These are phyloP conservation scores for Protomyces gravidus DNA, from an alignment of 1,139 yeast species.

Conservation along the genomic window DNA sequence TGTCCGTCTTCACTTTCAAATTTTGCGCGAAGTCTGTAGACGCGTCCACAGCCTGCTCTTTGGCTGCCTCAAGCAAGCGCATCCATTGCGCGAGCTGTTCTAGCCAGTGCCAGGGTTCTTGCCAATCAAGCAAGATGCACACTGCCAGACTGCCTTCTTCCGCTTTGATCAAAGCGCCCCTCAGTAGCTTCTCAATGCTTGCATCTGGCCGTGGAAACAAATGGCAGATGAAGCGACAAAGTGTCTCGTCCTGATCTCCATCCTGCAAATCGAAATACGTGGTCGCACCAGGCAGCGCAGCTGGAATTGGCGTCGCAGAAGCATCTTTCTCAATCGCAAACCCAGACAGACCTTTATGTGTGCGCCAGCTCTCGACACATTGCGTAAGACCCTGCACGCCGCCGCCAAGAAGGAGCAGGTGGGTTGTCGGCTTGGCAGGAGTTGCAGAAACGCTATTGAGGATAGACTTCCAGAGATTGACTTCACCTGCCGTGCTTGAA, in stretches of 20 bases:
- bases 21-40: background rate
- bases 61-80: slow-evolving; percentile 19
- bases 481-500: background rate
- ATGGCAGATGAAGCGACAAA: slow-evolving; percentile 41
- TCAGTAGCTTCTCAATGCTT: slow-evolving; percentile 21
- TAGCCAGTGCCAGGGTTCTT: slow-evolving; percentile 33
- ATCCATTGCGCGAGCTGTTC: slow-evolving; percentile 30
- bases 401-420: background rate
- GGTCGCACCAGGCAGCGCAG: background rate
- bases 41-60: slow-evolving; percentile 10
- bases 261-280: slow-evolving; percentile 41
- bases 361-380: background rate
- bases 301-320: background rate
- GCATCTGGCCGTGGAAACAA: slow-evolving; percentile 35
- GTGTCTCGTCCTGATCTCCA: slow-evolving; percentile 38
- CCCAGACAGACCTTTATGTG: background rate
- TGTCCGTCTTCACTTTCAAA: background rate
- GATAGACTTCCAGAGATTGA: background rate
- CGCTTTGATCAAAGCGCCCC: slow-evolving; percentile 6
- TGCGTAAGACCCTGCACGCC: background rate
- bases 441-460: background rate
- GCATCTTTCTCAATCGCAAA: background rate
- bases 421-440: background rate
- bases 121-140: slow-evolving; percentile 34
- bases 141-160: slow-evolving; percentile 24